Base-by-base conservation (phyloP, 2,329 filamentous ascomycete genomes). In the Aspergillus chevalieri region DNA sequence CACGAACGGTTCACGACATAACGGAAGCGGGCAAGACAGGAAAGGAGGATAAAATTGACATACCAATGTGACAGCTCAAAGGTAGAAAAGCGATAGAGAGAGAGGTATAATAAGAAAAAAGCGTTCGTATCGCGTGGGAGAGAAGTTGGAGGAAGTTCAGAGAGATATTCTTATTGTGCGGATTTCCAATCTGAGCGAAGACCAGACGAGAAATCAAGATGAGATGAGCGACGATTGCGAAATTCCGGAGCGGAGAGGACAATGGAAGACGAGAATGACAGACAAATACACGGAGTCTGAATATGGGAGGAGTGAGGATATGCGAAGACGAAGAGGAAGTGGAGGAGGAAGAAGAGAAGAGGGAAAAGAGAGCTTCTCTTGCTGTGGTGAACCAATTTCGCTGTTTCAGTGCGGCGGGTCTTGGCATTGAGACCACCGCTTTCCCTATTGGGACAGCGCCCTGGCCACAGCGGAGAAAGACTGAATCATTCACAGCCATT, bases 141-240 rank as follows among this genome's bases (percentile, higher is more conserved):
- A 9, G 19, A 19, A 10, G 12, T 15, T 41, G 17, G 17, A 12
- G 38, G 17, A 12, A 21, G 26, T 15, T 41, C 8, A 41, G 7
- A 14, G 38, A 41, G 38, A 19, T 41, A 19, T 19, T n/a, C 34
- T n/a, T 7, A 19, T 41, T 41, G 38, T 41, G 38, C 38, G 38
- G 38, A 41, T 41, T 41, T 41, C 38, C 38, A 41, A 41, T 22
- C 38, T 41, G 38, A 30, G 26, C 10, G 10, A 30, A 30, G 26
- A 30, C 10, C 49, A 52, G 47, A 52, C 50, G 57, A 50, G 52
- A 58, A 44, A 58, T 49, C 17, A 46, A 44, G 41, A 15, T 26
- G 47, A 47, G 41, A 48, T 22, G 36, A 38, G 28, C 7, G 38
- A 42, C 5, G 43, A 9, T 36, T 36, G 34, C 34, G 34, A 38